Conservation (phyloP, 495 filamentous ascomycete genomes). For the Hyaloscypha variabilis region DNA sequence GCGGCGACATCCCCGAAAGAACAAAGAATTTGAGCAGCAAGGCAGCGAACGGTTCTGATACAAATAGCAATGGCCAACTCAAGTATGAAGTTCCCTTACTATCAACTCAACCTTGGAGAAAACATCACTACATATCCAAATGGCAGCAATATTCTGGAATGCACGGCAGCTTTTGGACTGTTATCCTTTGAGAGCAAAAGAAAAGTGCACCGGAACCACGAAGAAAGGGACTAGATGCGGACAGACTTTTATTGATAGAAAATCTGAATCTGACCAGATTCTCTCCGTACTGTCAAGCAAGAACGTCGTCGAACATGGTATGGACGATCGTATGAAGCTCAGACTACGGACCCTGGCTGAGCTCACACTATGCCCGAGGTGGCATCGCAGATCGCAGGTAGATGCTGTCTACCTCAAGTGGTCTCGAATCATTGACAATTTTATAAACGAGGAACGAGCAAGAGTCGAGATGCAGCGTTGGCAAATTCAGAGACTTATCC, state of each 20-base stretch:
- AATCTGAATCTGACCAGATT: background rate
- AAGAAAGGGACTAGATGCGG: background rate
- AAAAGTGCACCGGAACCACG: background rate
- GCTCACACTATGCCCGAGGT: background rate
- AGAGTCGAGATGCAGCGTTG: background rate
- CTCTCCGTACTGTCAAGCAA: background rate
- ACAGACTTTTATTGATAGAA: background rate
- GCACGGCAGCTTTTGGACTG: background rate
- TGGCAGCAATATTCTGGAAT: background rate
- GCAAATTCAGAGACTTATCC: background rate
- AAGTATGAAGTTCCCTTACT: background rate
- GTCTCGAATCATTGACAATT: background rate
- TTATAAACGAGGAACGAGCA: background rate
- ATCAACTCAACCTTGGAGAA: background rate
- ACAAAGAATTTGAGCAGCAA: background rate
- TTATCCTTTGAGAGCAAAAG: background rate
- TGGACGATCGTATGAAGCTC: background rate
- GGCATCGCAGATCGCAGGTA: background rate
- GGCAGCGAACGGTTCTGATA: background rate
- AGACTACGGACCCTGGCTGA: background rate
- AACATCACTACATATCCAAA: background rate
- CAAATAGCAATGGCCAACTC: background rate
- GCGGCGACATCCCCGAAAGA: background rate
- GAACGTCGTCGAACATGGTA: background rate
- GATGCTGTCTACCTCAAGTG: background rate